Evolutionary conservation across 2,329 filamentous ascomycete species (phyloP).

Genomic region (Paraphoma sp.): DNA sequence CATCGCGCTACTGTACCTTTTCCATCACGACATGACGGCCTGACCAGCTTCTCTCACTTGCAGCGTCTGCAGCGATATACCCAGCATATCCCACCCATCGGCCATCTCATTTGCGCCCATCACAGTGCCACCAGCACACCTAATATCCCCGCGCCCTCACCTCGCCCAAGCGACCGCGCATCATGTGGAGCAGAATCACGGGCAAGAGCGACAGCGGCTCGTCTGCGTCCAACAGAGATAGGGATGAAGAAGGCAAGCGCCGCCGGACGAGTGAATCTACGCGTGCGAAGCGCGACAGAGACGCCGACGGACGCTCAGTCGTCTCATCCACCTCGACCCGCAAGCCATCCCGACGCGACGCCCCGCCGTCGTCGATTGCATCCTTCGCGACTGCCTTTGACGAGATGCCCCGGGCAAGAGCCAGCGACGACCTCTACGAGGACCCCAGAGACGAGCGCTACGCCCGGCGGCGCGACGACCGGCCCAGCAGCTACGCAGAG

Average conservation of each 20-base stretch:
- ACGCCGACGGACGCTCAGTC: conserved; percentile 40
- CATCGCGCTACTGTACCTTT: conserved; percentile 19
- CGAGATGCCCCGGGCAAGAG: conserved; percentile 33
- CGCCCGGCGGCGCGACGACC: conserved; percentile 34
- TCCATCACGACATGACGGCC: conserved; percentile 20
- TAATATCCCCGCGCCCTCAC: conserved; percentile 22
- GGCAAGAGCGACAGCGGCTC: conserved; percentile 46
- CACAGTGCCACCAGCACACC: conserved; percentile 17
- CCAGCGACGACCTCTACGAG: conserved; percentile 43
- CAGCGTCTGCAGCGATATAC: conserved; percentile 32
- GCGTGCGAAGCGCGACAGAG: conserved; percentile 41
- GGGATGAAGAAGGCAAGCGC: conserved; percentile 36
- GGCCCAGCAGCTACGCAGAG: conserved; percentile 38
- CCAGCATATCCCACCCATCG: conserved; percentile 23
- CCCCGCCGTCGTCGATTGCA: conserved; percentile 40
- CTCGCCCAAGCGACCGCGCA: conserved; percentile 14
- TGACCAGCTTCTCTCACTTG: conserved; percentile 27
- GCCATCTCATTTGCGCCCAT: conserved; percentile 28
- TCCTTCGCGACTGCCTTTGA: conserved; percentile 51
- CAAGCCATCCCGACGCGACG: conserved; percentile 39
- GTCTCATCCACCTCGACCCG: conserved; percentile 45
- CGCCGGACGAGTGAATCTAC: conserved; percentile 31
- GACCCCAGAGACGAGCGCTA: conserved; percentile 33
- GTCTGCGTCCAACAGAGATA: conserved; percentile 26
- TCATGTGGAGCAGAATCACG: conserved; percentile 49